Percentiles rank a stretch among this genome's conserved stretches.
Conservation (phyloP, 495 filamentous ascomycete species). For the Hypoxylon lenormandii region DNA sequence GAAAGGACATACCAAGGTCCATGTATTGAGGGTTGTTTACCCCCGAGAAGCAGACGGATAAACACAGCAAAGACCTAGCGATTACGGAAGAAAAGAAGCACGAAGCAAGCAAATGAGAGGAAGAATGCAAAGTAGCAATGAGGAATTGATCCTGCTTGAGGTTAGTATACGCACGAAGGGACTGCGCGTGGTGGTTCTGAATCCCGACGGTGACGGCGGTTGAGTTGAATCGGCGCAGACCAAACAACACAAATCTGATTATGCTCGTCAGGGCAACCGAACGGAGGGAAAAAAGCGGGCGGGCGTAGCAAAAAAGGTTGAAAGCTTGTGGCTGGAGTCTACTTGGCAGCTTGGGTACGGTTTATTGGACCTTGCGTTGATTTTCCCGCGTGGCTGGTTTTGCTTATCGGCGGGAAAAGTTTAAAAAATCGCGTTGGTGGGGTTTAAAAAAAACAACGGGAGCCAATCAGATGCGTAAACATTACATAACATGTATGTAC, state of each 20-base stretch:
- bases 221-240: conserved; percentile 35
- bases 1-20: conserved; percentile 40
- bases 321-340: no score
- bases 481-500: no score
- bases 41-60: conserved; percentile 46
- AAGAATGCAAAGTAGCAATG: conserved; percentile 32
- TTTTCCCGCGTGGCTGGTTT: no score
- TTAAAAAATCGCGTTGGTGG: no score
- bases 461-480: no score
- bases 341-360: no score
- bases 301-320: no score
- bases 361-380: no score
- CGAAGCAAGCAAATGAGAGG: conserved; percentile 20
- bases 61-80: conserved; percentile 37
- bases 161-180: conserved; percentile 43
- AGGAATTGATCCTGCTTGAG: conserved; percentile 15
- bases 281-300: no score
- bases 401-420: no score
- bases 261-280: no score
- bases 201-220: conserved; percentile 1
- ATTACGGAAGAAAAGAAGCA: conserved; percentile 6
- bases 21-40: conserved; percentile 52
- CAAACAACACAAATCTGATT: conserved; percentile 56
- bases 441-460: no score
- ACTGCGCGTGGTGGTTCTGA: conserved; percentile 33